phyloP scores from a whole-genome alignment of 2,329 filamentous ascomycete genomes.

The Colletotrichum gloeosporioides region DNA sequence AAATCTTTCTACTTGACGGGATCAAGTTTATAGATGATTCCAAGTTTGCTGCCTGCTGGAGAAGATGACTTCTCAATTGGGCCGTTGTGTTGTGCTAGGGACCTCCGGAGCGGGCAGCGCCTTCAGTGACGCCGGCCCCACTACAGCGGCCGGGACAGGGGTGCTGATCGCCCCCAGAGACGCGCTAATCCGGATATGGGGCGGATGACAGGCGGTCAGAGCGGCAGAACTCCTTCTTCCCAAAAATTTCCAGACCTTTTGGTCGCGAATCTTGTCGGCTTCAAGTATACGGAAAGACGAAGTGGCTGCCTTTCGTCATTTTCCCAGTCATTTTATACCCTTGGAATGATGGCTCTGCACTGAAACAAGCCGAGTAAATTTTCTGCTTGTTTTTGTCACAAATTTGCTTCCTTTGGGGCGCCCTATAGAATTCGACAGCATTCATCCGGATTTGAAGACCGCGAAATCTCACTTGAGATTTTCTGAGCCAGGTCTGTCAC shows the following conservation, averaged over 20 bases:
- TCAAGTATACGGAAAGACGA: not conserved
- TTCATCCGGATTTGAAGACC: not conserved
- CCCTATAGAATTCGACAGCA: not conserved
- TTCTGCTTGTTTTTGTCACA: not conserved
- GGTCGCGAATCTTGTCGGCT: slow-evolving; percentile 6
- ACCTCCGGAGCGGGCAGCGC: not conserved
- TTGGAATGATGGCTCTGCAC: not conserved
- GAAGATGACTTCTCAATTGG: not conserved
- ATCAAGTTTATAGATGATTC: not conserved
- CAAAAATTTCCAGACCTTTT: slow-evolving; percentile 37
- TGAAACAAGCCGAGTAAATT: not conserved
- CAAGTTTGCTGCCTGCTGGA: not conserved
- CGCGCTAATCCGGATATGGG: slow-evolving; percentile 38
- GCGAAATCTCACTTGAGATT: not conserved
- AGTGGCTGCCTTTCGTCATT: not conserved
- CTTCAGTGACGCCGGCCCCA: not conserved
- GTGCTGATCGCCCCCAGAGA: slow-evolving; percentile 33
- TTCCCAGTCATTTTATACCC: not conserved
- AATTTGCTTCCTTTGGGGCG: not conserved
- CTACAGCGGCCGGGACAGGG: not conserved
- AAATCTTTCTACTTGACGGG: not conserved
- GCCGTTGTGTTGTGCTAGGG: not conserved
- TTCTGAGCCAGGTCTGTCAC: not conserved
- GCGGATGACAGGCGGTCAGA: slow-evolving; percentile 38
- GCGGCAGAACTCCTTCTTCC: slow-evolving; percentile 38